Percentiles rank a stretch among this genome's conserved stretches.
These are phyloP conservation scores for Quercus lobata DNA, from an alignment of 331 rosid species.

Conservation along the genomic window DNA sequence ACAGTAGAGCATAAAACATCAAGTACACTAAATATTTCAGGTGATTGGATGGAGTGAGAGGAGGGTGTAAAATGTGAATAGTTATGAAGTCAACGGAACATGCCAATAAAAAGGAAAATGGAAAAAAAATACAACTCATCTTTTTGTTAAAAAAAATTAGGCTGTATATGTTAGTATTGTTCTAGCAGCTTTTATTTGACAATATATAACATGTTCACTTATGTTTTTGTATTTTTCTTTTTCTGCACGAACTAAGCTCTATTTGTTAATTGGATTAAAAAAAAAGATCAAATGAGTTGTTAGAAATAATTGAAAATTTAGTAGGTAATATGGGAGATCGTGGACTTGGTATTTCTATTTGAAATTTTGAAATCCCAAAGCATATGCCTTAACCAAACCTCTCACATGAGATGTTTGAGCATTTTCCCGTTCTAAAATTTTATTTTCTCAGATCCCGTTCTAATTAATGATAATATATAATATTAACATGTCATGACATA, in stretches of 20 bases:
- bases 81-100: too few species aligned
- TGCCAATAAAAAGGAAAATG: background rate
- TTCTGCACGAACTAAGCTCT: background rate
- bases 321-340: constrained; percentile 20
- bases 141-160: background rate
- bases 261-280: background rate
- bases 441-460: too few species aligned
- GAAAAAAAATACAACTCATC: background rate
- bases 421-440: background rate
- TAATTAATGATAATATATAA: background rate
- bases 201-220: background rate
- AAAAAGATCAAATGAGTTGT: constrained; percentile 14
- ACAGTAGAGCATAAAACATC: too few species aligned
- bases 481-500: background rate
- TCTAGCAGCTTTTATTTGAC: background rate
- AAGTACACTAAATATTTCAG: too few species aligned
- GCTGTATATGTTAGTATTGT: background rate
- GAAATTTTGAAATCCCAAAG: background rate
- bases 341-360: background rate
- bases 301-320: constrained; percentile 12
- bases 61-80: too few species aligned
- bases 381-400: background rate
- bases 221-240: background rate
- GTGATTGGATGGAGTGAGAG: too few species aligned
- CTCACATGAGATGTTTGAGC: background rate